Evolutionary conservation across 176 grass and related monocot genomes (phyloP), one percentile per base, ranked within the genome.

Genomic region (Aegilops umbellulata): DNA sequence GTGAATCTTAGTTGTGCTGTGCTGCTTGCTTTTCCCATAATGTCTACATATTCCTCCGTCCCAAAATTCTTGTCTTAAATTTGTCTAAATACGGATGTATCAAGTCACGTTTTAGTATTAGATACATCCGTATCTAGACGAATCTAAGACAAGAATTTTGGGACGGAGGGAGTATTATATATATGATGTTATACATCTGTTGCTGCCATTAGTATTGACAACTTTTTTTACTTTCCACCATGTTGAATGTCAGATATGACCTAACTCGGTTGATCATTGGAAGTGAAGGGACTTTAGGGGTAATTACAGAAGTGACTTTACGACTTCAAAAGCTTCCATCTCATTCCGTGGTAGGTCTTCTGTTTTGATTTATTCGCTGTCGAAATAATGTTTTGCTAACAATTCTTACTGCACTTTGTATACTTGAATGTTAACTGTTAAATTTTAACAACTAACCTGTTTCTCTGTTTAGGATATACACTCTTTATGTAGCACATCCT

Each of bases 261-360:
- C 93, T 99, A 80, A 80, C 94, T 84, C 90, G 94, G 66, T 88
- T 99, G 84, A 92, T 99, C 32, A 96, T 99, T 86, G 97, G 97
- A 57, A 99, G 97, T 83, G 97, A 96, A 92, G 94, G 97, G 76
- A 99, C 97, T 81, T 91, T 96, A 64, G 97, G 97, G 61, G 71
- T 96, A 67, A 99, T 99, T 86, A 99, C 92, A 68, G 94, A 99
- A 90, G 92, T 93, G 31, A 99, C 94, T 88, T 89, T 99, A 84
- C 92, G 97, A 51, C 94, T 99, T 84, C 94, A 96, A 76, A 99
- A 88, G 60, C 79, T 99, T 89, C 97, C 97, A 62, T 92, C 92
- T 30, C 94, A 96, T 92, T 96, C 92, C 10, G 92, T 96, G 82
- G 97, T 98, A 90, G 81, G 74, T 65, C 49, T 91, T 74, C 83